Percentiles rank a stretch among this genome's conserved stretches.
phyloP scores from a whole-genome alignment of 257 asterid species.

The Lantana camara region DNA sequence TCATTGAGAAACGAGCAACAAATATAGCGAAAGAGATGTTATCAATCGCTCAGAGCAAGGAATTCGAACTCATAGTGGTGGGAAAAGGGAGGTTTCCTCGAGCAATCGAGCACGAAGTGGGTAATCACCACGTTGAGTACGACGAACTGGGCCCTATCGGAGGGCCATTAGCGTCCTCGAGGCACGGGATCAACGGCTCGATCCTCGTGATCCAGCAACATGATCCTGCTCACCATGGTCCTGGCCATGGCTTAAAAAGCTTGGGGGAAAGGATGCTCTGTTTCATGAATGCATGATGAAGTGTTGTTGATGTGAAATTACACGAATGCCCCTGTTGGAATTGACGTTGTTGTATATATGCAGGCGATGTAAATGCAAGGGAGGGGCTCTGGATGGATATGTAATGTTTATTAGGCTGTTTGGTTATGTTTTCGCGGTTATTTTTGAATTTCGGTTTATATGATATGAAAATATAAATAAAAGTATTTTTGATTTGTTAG shows the following conservation, averaged over 20 bases:
- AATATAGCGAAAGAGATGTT: constrained; percentile 6
- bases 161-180: constrained; percentile 18
- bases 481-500: too few species aligned
- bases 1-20: background rate
- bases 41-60: constrained; percentile 11
- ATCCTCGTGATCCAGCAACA: constrained; percentile 19
- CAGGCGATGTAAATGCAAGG: too few species aligned
- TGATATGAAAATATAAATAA: too few species aligned
- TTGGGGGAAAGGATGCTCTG: background rate
- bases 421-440: too few species aligned
- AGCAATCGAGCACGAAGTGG: background rate
- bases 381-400: background rate
- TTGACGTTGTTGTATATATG: too few species aligned
- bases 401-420: background rate
- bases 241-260: background rate
- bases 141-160: constrained; percentile 19
- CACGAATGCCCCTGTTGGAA: too few species aligned
- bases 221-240: background rate
- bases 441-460: too few species aligned
- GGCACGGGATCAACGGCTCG: constrained; percentile 9
- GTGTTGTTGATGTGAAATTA: too few species aligned
- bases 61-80: constrained; percentile 10
- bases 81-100: constrained; percentile 16
- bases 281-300: background rate
- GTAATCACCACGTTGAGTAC: constrained; percentile 7